Base-by-base conservation (phyloP, 306 rosid species). In the Castanea mollissima region DNA sequence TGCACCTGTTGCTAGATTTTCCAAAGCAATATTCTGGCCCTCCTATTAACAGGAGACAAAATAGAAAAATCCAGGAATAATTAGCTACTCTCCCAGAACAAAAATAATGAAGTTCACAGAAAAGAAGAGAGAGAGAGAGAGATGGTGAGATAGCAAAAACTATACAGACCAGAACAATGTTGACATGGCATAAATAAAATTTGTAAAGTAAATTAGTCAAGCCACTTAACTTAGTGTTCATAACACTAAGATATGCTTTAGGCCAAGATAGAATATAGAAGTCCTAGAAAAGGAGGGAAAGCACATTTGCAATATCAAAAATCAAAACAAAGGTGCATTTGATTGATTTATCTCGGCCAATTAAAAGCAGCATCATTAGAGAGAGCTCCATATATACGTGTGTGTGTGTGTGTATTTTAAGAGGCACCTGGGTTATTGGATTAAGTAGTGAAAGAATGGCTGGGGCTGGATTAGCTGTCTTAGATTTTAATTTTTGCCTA, bases 41-140 rank as follows among this genome's bases (percentile, higher is more conserved):
- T 82, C 91, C 97, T 89, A 89, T 62, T 71, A 74, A 84, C 86
- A 77, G 69, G 73, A 67, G 67, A 68, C 35, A 69, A 74, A 58
- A 74, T 9, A 57, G 55, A 44, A 80, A 73, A 78, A 64, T 29
- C 27, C 8, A 49, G 78, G 7, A 77, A 69, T 69, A 84, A 73
- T 71, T 49, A 73, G 44, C 74, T 44, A 63, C 78, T 34, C 78
- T 34, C 19, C n/a, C 4, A 80, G 56, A 78, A 55, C 14, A 79
- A 56, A 38, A 58, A 49, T 58, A 52, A 3, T 12, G 38, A 67
- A 18, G 71, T 34, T 19, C n/a, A 3, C 15, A 13, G 16, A 49
- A 13, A 49, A 13, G 54, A 13, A 13, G 3, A 12, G 52, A 12
- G 54, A 7, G 19, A 15, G 19, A 20, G 34, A 67, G 49, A 65